Evolutionary conservation across 2,329 filamentous ascomycete species (phyloP).

Genomic region (Pseudogymnoascus sp.): DNA sequence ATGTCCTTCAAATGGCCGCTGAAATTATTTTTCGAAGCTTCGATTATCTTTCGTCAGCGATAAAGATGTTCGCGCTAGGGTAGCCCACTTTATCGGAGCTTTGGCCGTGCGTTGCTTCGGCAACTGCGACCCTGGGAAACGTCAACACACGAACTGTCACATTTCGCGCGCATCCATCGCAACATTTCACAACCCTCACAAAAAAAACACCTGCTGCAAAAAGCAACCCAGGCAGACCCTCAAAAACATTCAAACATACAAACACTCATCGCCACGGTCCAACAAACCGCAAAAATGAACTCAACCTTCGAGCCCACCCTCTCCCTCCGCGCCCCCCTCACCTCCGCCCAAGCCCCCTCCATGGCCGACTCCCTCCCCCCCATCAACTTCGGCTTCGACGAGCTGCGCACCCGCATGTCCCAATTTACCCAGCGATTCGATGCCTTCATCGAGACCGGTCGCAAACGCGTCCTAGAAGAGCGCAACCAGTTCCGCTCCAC

Average conservation of each 20-base stretch:
- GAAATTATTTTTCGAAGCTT: neutral
- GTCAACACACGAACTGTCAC: constrained; percentile 1
- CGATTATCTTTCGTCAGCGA: constrained; percentile 3
- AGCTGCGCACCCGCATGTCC: constrained; percentile 88
- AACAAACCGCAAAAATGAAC: constrained; percentile 36
- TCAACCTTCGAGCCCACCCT: constrained; percentile 63
- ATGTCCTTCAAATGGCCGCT: neutral
- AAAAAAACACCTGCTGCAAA: neutral
- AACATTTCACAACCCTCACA: neutral
- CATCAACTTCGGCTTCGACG: constrained; percentile 94
- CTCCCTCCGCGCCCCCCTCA: constrained; percentile 42
- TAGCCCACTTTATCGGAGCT: neutral
- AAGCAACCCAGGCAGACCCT: neutral
- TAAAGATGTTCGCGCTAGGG: constrained; percentile 8
- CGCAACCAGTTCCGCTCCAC: constrained; percentile 90
- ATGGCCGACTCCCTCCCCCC: constrained; percentile 75
- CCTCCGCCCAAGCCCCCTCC: constrained; percentile 53
- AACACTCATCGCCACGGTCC: neutral
- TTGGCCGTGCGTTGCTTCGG: neutral
- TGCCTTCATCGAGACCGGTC: constrained; percentile 83
- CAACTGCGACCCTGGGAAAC: neutral
- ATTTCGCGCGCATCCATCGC: neutral
- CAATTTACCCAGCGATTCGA: constrained; percentile 89
- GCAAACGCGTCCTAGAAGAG: constrained; percentile 85
- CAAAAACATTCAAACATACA: neutral